Evolutionary conservation across 192 early-diverging fungal species (phyloP), one percentile per base, ranked within the genome.

Genomic region (Spizellomyces punctatus): DNA sequence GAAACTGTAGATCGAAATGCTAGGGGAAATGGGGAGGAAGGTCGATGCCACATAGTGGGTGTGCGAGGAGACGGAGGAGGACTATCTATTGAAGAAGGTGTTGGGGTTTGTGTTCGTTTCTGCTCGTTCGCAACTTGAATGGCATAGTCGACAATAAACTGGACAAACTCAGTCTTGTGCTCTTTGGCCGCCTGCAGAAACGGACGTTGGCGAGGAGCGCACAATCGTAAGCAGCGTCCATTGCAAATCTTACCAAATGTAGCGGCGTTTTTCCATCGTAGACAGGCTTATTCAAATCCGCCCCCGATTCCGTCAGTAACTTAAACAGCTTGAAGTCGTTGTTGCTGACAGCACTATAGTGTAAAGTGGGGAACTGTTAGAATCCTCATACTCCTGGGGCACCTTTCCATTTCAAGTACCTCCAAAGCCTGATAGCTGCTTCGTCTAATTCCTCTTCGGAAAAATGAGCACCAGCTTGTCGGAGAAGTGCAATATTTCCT

Each of bases 391-490:
- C 17, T 17, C 7, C 27, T 9, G 63, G 10, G 21, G 0, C 45
- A 16, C 19, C 44, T 46, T 56, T 9, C 10, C 41, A 59, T 4
- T 12, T 49, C 19, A 5, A 27, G 8, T 36, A 36, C 27, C 27
- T 36, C 27, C 27, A 36, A 36, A 89, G 69, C 58, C 78, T 78
- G 8, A 75, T 69, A 50, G 84, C 78, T 8, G 93, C 79, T 64
- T 94, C 93, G 42, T 87, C 81, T 46, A 83, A 76, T 71, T 97
- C 95, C 8, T 89, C 88, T 52, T 93, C 90, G 58, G 89, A 88
- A 73, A 99, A 95, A 71, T 96, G 95, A 14, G 93, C 95, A 36
- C 95, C 96, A 1, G 93, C 89, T 46, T 90, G 74, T 7, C 88
- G 55, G 49, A 99, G 78, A 64, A 97, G 67, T 16, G 73, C 74